Percentiles rank a stretch among this genome's conserved stretches.
Evolutionary conservation across 2,329 filamentous ascomycete species (phyloP).

Genomic region (Dothidotthia symphoricarpi): DNA sequence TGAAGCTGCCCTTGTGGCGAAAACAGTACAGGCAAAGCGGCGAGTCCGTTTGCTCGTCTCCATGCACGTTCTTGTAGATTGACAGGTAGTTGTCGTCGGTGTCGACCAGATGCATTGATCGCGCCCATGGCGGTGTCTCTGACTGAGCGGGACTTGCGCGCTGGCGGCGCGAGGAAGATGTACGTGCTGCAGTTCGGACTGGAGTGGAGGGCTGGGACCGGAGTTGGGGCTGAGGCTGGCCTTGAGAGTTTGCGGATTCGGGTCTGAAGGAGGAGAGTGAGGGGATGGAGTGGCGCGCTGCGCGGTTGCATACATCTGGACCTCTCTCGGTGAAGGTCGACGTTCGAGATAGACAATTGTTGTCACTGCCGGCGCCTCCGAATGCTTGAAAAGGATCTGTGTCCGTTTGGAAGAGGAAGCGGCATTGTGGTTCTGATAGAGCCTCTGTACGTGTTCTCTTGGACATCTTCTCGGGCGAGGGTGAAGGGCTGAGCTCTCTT

Average conservation of each 20-base stretch:
- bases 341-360: conserved; percentile 4
- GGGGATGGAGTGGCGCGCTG: neutral
- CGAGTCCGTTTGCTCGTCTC: conserved; percentile 20
- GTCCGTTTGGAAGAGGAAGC: too few relatives aligned
- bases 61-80: conserved; percentile 28
- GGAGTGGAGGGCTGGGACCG: neutral
- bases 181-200: conserved; percentile 2
- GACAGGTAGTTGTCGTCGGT: conserved; percentile 19
- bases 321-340: conserved; percentile 9
- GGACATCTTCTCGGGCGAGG: conserved; percentile 2
- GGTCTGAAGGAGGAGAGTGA: conserved; percentile 18
- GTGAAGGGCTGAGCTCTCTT: conserved; percentile 4
- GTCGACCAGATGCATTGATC: conserved; percentile 30
- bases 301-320: neutral
- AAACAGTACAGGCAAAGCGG: conserved; percentile 32
- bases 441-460: conserved; percentile 15
- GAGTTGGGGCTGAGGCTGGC: neutral
- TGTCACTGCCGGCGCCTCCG: conserved; percentile 6
- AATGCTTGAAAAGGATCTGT: neutral
- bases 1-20: conserved; percentile 24
- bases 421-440: neutral
- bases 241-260: conserved; percentile 3
- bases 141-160: conserved; percentile 1
- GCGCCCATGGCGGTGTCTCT: conserved; percentile 24
- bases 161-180: conserved; percentile 1